Conservation (phyloP, 1,284 basidiomycete species). For the Cryptococcus floricola region DNA sequence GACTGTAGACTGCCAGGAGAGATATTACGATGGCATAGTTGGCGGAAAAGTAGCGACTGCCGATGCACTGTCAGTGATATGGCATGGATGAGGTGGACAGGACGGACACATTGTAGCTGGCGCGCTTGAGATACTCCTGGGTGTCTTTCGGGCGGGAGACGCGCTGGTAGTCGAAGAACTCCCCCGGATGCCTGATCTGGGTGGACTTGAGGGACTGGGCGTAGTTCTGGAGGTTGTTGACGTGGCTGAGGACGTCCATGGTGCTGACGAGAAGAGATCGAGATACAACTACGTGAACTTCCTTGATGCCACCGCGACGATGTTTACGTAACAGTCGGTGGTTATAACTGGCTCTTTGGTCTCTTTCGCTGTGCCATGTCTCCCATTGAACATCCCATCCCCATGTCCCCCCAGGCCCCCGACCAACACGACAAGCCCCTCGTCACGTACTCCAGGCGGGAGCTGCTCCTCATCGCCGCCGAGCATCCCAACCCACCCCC, state of each 20-base stretch:
- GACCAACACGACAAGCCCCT: constrained; percentile 5
- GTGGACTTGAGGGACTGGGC: constrained; percentile 76
- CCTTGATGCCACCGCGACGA: too few species aligned
- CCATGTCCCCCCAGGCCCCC: too few species aligned
- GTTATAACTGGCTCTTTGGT: too few species aligned
- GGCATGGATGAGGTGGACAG: neutral
- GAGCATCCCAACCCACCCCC: constrained; percentile 10
- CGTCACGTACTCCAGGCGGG: constrained; percentile 19
- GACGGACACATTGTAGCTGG: constrained; percentile 40
- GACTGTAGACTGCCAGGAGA: constrained; percentile 78
- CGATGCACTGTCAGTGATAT: neutral
- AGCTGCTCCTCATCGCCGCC: constrained; percentile 23
- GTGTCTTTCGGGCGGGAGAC: constrained; percentile 67
- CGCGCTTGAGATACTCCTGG: constrained; percentile 53
- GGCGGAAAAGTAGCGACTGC: constrained; percentile 73
- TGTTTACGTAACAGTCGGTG: too few species aligned
- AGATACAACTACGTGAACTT: too few species aligned
- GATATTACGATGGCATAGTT: constrained; percentile 85
- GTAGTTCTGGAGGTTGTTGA: constrained; percentile 62
- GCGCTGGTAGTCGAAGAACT: constrained; percentile 81
- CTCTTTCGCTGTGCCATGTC: too few species aligned
- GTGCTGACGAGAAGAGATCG: constrained; percentile 4
- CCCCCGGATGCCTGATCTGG: constrained; percentile 68
- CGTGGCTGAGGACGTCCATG: constrained; percentile 40
- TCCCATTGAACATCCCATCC: too few species aligned